These are phyloP conservation scores for Picea mariana DNA, from an alignment of 83 land plant species.

Conservation along the genomic window DNA sequence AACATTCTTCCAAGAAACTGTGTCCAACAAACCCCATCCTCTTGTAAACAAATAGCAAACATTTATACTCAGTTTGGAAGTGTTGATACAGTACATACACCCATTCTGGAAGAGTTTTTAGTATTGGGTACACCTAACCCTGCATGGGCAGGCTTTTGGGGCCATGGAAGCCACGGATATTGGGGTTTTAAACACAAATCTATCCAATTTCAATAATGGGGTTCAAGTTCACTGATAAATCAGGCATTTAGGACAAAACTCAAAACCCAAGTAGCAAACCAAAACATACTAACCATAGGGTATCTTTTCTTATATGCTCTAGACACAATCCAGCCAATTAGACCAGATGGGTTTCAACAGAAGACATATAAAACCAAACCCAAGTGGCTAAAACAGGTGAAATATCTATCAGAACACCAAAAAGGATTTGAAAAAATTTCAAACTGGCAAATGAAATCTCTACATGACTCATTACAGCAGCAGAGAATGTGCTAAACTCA, in stretches of 20 bases:
- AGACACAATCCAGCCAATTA: not conserved
- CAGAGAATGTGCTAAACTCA: slow-evolving; percentile 1
- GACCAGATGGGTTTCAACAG: not conserved
- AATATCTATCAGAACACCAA: not conserved
- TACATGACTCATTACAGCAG: not conserved
- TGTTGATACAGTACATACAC: not conserved
- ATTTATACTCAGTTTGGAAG: not conserved
- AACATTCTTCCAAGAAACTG: too few species aligned
- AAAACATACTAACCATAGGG: not conserved
- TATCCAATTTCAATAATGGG: not conserved
- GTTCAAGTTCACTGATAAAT: not conserved
- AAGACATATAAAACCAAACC: not conserved
- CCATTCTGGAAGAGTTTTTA: not conserved
- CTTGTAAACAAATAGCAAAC: not conserved
- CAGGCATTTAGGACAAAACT: not conserved
- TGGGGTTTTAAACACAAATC: not conserved
- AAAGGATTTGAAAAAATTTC: too few species aligned
- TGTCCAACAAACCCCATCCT: not conserved
- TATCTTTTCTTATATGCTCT: not conserved
- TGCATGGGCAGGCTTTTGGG: not conserved
- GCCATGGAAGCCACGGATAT: not conserved
- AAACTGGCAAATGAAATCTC: not conserved
- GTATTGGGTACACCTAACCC: not conserved
- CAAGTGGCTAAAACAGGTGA: not conserved
- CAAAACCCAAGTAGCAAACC: not conserved